phyloP scores from a whole-genome alignment of 805 yeast species.

The Candida fluviatilis region DNA sequence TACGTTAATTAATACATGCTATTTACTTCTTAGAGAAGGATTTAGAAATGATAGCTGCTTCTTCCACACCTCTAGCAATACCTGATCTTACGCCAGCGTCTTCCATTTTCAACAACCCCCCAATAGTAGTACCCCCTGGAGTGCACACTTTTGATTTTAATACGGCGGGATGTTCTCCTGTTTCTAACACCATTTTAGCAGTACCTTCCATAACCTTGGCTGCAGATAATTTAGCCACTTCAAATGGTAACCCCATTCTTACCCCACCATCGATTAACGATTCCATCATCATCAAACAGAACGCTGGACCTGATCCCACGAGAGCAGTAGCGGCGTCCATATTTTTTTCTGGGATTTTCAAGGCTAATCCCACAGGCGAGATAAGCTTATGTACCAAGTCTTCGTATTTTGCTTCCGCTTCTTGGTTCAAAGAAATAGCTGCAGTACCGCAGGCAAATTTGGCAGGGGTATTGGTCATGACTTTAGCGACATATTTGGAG shows the following conservation, averaged over 20 bases:
- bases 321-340: conserved; percentile 96
- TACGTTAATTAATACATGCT: not conserved
- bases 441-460: conserved; percentile 93
- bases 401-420: conserved; percentile 39
- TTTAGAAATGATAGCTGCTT: conserved; percentile 80
- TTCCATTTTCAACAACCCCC: conserved; percentile 90
- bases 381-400: conserved; percentile 50
- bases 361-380: conserved; percentile 62
- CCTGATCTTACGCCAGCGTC: conserved; percentile 85
- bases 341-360: conserved; percentile 77
- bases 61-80: conserved; percentile 83
- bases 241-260: conserved; percentile 87
- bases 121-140: conserved; percentile 97
- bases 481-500: conserved; percentile 67
- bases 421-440: conserved; percentile 69
- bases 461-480: conserved; percentile 99
- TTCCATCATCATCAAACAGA: conserved; percentile 83
- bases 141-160: conserved; percentile 88
- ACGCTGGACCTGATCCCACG: conserved; percentile 97
- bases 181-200: conserved; percentile 79
- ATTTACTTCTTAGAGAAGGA: conserved; percentile 36
- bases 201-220: conserved; percentile 94
- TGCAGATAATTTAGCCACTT: conserved; percentile 79
- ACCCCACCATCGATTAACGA: conserved; percentile 92
- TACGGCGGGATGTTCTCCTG: conserved; percentile 84